Evolutionary conservation across 2,329 filamentous ascomycete genomes (phyloP).

Genomic region (Didymella keratinophila): DNA sequence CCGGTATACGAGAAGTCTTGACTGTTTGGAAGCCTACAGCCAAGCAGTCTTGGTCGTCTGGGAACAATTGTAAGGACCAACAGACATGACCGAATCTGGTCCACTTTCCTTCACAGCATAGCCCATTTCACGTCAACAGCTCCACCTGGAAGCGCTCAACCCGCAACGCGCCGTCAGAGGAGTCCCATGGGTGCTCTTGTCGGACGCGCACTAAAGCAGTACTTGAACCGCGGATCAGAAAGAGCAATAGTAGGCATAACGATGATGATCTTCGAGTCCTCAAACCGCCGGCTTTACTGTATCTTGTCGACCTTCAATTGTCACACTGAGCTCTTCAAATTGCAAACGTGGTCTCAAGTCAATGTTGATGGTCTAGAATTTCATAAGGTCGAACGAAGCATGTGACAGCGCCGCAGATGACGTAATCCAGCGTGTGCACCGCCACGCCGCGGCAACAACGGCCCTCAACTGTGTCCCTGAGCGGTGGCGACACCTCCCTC

Average conservation of each 20-base stretch:
- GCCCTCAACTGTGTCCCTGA: constrained; percentile 18
- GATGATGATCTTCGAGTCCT: neutral
- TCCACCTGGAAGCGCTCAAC: constrained; percentile 1
- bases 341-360: neutral
- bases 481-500: constrained; percentile 20
- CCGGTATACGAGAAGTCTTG: constrained; percentile 15
- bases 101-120: constrained; percentile 1
- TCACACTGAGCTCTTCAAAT: no score
- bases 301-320: neutral
- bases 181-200: constrained; percentile 5
- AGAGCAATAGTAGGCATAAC: neutral
- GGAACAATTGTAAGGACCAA: constrained; percentile 1
- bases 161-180: neutral
- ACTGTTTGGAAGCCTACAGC: constrained; percentile 18
- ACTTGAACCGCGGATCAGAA: neutral
- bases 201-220: constrained; percentile 9
- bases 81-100: neutral
- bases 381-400: neutral
- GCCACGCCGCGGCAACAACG: constrained; percentile 8
- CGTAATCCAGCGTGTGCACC: constrained; percentile 19
- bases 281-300: neutral
- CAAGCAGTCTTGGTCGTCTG: constrained; percentile 22
- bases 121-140: neutral
- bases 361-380: constrained; percentile 2
- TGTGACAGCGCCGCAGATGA: constrained; percentile 12